These are phyloP conservation scores for Inga laurina DNA, from an alignment of 306 rosid genomes.

Conservation along the genomic window DNA sequence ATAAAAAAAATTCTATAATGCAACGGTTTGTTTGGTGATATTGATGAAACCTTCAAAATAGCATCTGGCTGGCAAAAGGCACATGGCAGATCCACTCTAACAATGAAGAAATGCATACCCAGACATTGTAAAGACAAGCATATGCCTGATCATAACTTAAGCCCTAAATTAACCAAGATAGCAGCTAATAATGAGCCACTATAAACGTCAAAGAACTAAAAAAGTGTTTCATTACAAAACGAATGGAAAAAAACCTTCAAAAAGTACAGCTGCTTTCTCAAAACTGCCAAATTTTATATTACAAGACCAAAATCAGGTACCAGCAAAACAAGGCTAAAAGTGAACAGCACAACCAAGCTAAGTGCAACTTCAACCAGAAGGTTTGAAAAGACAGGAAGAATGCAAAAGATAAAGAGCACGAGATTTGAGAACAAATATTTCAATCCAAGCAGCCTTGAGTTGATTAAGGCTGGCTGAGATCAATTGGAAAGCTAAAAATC, in stretches of 20 bases:
- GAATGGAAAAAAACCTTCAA: not conserved
- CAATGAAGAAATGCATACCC: not conserved
- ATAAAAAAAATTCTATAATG: constrained; percentile 31
- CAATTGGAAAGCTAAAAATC: not conserved
- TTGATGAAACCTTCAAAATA: constrained; percentile 4
- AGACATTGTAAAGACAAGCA: constrained; percentile 3
- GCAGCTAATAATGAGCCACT: not conserved
- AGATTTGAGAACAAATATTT: not conserved
- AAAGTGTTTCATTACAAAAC: not conserved
- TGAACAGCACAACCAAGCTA: not conserved
- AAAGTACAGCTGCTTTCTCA: not conserved
- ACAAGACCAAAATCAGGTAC: constrained; percentile 3
- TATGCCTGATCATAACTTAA: not conserved
- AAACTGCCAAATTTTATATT: not conserved
- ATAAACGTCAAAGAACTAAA: not conserved
- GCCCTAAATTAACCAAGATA: not conserved
- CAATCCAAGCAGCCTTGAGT: not conserved
- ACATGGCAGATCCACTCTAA: not conserved
- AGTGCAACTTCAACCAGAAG: constrained; percentile 9
- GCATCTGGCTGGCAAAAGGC: not conserved
- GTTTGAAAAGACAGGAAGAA: not conserved
- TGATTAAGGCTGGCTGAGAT: not conserved
- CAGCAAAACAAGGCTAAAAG: not conserved
- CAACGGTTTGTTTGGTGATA: not conserved
- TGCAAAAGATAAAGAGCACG: constrained; percentile 1